A percentile compares a stretch with the other conserved stretches of the same genome.
These are phyloP conservation scores for Stenogyne calaminthoides DNA, from an alignment of 305 asterid species.

Conservation along the genomic window DNA sequence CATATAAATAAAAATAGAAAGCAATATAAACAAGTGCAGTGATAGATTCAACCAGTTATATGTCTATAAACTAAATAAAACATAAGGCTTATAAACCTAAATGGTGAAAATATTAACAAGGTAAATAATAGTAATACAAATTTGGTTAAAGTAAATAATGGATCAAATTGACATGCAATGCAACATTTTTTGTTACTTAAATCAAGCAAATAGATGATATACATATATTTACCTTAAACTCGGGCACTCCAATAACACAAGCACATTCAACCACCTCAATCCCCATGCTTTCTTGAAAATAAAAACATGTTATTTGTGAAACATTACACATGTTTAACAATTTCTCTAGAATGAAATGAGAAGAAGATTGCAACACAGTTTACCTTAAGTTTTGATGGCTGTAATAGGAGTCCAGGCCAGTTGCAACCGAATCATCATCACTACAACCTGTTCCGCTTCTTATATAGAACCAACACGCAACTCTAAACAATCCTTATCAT, in stretches of 20 bases:
- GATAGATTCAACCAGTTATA: no score
- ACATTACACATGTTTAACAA: neutral
- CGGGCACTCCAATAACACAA: slow-evolving; percentile 72
- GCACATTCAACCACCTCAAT: slow-evolving; percentile 79
- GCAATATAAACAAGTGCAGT: no score
- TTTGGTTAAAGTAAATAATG: no score
- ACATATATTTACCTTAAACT: slow-evolving; percentile 54
- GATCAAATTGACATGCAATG: no score
- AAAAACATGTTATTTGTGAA: slow-evolving; percentile 8
- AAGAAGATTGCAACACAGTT: neutral
- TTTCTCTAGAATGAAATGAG: neutral
- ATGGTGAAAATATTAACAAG: no score
- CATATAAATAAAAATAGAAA: no score
- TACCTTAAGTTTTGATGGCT: slow-evolving; percentile 72
- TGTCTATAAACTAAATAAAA: no score
- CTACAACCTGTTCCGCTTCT: slow-evolving; percentile 60
- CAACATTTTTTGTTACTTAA: no score
- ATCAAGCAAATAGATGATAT: no score
- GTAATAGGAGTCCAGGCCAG: slow-evolving; percentile 82
- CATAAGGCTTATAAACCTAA: no score
- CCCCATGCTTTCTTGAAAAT: slow-evolving; percentile 54
- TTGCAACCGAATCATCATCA: slow-evolving; percentile 86
- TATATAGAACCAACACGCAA: slow-evolving; percentile 76
- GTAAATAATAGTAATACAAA: no score
- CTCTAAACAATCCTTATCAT: slow-evolving; percentile 76